Base-by-base conservation (phyloP, 495 filamentous ascomycete species). In the Aspergillus steynii region DNA sequence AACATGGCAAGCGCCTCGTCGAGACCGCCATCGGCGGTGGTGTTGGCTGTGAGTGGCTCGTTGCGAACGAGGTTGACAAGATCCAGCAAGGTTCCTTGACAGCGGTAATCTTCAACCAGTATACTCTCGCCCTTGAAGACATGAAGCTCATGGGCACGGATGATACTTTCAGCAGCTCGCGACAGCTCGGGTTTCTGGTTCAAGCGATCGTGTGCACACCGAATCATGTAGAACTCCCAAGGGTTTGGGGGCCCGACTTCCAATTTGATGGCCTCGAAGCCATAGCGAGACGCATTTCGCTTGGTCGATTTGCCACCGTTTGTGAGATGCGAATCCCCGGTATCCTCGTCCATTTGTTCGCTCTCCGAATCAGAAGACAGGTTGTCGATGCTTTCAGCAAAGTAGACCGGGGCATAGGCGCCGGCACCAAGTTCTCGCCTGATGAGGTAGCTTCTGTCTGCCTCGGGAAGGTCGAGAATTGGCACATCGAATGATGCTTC, bases 141-240 rank as follows among this genome's bases (percentile, higher is more conserved):
- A 74, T 97, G 95, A 69, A 97, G 81, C 61, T 96, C 93, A 59
- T 94, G 88, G 1, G 89, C 92, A 10, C 85, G 82, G 1, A 96
- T 84, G 53, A 99, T 80, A 47, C 89, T 93, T 0, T 90, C 86
- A 0, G 83, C 79, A 0, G 89, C 87, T 3, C 93, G 88, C 29
- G 64, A 62, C n/a, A 76, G 54, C 7, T 60, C 59, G 0, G 66
- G 47, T 15, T 66, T 64, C 59, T 82, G 72, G 0, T 83, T 86
- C 0, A 98, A 80, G 5, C 95, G 90, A 1, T 84, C 78, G 55
- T 92, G 86, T 2, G 91, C 85, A 29, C 90, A 85, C 1, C 89
- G 88, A 78, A 97, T 94, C 75, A 99, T 96, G 73, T 97, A 90
- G 72, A 97, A 99, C 69, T 99, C 95, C 95, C 96, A 99, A 1